Base-by-base conservation (phyloP, 164 flowering plant genomes). In the Umbilicus rupestris region DNA sequence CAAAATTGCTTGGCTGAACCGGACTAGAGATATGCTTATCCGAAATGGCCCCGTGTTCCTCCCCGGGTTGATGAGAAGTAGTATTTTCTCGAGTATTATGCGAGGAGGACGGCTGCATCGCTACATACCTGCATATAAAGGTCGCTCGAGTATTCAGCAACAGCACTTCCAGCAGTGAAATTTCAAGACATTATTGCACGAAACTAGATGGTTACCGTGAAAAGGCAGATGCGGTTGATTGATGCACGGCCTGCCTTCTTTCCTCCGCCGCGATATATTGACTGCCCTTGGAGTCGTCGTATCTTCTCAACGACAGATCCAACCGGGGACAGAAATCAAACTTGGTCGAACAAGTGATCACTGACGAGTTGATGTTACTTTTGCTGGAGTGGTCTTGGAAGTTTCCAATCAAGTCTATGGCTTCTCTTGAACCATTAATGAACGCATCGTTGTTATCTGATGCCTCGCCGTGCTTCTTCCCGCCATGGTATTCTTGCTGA, bases 171-270 rank as follows among this genome's bases (percentile, higher is more conserved):
- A 17, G 29, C 39, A 16, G 19, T 55, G 60, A 55, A 55, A 22
- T 14, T 12, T 55, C 3, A 22, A 26, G 19, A 55, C 7, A 28
- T 55, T 2, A 55, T 11, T 12, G 60, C 28, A 30, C 28, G 33
- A 28, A 28, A 28, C 11, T 12, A 14, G 31, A 15, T 26, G 5
- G 60, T 76, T 66, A 84, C 93, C 88, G 55, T 67, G 92, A 81
- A 74, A 94, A 94, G 39, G 99, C 93, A 22, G 97, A 94, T 59
- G 84, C 81, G 71, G 78, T 79, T 1, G 97, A 89, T 67, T 82
- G 96, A 70, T 80, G 78, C 65, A 87, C 70, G n/a, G 68, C 73
- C n/a, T 67, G 80, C 64, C 45, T 37, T 37, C 67, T 81, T 68
- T 83, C 81, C 67, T 77, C 82, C 7, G 62, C 49, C 22, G 50